Evolutionary conservation across 768 basidiomycete genomes (phyloP), one percentile per base, ranked within the genome.

Genomic region (Mycena crocata): DNA sequence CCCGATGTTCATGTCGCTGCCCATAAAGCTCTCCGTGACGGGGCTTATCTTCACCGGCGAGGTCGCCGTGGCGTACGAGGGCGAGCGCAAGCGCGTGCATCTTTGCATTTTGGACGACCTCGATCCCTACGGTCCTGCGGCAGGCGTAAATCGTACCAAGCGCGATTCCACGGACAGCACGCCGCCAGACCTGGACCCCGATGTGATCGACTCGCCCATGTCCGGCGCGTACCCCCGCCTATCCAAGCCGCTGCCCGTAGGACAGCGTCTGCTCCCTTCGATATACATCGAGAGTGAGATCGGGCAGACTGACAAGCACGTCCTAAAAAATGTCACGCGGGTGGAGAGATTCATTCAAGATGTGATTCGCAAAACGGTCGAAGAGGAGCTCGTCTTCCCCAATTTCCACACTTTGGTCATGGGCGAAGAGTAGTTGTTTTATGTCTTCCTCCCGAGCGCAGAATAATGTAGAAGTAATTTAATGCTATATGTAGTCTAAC

Each of bases 281-380:
- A 94, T 98, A 45, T 87, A 90, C 71, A 96, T 99, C 78, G 97
- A 99, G 79, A 95, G 93, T 73, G 96, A 98, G 82, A 97, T 99
- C 55, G 97, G 97, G 4, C 94, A 98, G 82, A 83, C 91, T 50
- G 96, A 98, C 76, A 97, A 96, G 69, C 96, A 99, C 81, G 94
- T 98, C 14, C 75, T 98, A 68, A 94, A 96, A 79, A 98, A 99
- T 70, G 97, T 98, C 28, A 94, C 94, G 5, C 89, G 97, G 62
- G 93, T 99, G 15, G 97, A 99, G 79, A 85, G 91, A 35, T 98
- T 98, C 78, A 95, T 99, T 55, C 93, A 96, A 76, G 96, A 99
- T 73, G 94, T 97, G 35, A 92, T 98, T 66, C 87, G 97, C 66
- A 98, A 94, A 77, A 96, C 95, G 2, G 81, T 99, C 48, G 96